Base-by-base conservation (phyloP, 2,329 filamentous ascomycete genomes). In the Pyrenophora teres region DNA sequence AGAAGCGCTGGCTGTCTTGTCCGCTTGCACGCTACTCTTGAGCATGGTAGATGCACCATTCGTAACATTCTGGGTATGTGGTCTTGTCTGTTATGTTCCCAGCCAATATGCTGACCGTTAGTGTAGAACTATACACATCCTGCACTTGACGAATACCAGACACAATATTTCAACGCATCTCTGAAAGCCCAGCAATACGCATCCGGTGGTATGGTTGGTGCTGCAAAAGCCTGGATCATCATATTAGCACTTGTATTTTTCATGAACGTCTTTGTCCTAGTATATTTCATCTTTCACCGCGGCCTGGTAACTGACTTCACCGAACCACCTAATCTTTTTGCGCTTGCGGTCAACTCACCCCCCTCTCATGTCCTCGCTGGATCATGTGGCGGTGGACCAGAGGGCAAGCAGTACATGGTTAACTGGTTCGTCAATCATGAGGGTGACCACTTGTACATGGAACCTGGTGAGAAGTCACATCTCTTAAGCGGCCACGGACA, bases 221-320 rank as follows among this genome's bases (percentile, higher is more conserved):
- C 87, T 81, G 86, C 91, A 50, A 78, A 74, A 4, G 74, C 84
- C 0, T 93, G 92, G 72, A 87, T 89, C 64, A 50, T 85, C 1
- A 79, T 92, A 0, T 81, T 93, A 0, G 64, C 81, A 1, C 72
- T 85, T 12, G 85, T 89, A 1, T 89, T 91, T 62, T 56, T 83
- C 19, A 83, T 88, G 62, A 92, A 89, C 67, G 52, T 86, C 21
- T 75, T 87, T 33, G 88, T 87, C 50, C 74, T 90, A 0, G 64
- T 76, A 2, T 91, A 90, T 72, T 79, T 87, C 56, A 69, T 87
- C 43, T 65, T 82, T 40, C 77, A 83, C 46, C 81, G 57, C 67
- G 83, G 83, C 0, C 80, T 90, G 18, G 83, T 93, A 6, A 92
- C 87, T 0, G 90, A 93, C 74, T 92, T 88, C 65, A 89, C 86